These are phyloP conservation scores for Hypoxylon rubiginosum DNA, from an alignment of 2,329 filamentous ascomycete species.

Conservation along the genomic window DNA sequence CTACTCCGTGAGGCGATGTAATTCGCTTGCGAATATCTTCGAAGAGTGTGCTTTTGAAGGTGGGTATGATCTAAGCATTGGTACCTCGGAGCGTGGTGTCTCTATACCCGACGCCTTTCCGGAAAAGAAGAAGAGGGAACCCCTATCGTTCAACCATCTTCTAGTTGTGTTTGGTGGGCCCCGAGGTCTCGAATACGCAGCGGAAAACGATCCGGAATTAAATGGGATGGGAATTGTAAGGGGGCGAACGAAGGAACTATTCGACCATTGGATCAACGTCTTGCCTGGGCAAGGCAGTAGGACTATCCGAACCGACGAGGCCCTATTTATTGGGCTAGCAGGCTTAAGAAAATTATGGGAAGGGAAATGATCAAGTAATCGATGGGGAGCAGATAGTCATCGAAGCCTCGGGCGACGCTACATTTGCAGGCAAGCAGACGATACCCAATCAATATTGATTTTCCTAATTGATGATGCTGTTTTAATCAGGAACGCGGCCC, in stretches of 20 bases:
- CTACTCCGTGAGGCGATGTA: conserved; percentile 76
- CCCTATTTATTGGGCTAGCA: conserved; percentile 81
- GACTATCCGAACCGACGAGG: conserved; percentile 87
- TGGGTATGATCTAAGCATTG: conserved; percentile 86
- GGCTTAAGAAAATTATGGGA: conserved; percentile 72
- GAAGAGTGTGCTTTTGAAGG: conserved; percentile 80
- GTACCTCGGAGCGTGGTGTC: conserved; percentile 82
- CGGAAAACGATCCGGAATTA: conserved; percentile 70
- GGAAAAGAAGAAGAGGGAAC: conserved; percentile 53
- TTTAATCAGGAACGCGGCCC: conserved; percentile 29
- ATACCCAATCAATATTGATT: conserved; percentile 31
- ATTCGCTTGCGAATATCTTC: conserved; percentile 78
- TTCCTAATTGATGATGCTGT: conserved; percentile 12
- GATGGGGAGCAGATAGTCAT: background rate
- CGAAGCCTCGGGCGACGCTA: conserved; percentile 1
- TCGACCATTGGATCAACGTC: conserved; percentile 88
- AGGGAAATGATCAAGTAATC: conserved; percentile 32
- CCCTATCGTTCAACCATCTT: conserved; percentile 74
- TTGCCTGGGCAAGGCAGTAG: conserved; percentile 84
- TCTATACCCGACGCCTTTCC: conserved; percentile 64
- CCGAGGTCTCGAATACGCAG: conserved; percentile 81
- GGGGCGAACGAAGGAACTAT: conserved; percentile 75
- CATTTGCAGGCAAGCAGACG: conserved; percentile 27
- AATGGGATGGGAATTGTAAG: conserved; percentile 73
- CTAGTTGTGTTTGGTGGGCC: conserved; percentile 86